Evolutionary conservation across 306 rosid species (phyloP).

Genomic region (Alnus rubra): DNA sequence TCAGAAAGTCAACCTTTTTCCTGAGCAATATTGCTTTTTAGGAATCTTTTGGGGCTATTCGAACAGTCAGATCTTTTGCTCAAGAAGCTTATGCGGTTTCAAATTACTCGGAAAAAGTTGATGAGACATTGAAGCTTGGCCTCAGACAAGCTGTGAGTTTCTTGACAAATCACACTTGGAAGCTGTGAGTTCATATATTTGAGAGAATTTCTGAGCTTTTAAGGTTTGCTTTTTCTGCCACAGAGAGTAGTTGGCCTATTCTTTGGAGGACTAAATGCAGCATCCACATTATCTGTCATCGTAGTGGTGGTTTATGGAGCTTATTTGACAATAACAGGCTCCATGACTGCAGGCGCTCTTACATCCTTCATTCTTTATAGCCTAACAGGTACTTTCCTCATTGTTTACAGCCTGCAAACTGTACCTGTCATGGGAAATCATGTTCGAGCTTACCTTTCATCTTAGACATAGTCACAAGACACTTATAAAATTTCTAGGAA

Average conservation of each 20-base stretch:
- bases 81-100: slow-evolving; percentile 41
- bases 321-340: slow-evolving; percentile 41
- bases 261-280: slow-evolving; percentile 50
- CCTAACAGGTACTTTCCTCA: slow-evolving; percentile 40
- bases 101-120: slow-evolving; percentile 49
- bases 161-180: background rate
- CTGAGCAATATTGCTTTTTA: slow-evolving; percentile 11
- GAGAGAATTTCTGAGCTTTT: background rate
- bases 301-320: slow-evolving; percentile 51
- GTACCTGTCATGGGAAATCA: background rate
- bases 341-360: slow-evolving; percentile 42
- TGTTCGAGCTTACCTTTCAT: background rate
- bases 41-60: slow-evolving; percentile 52
- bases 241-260: slow-evolving; percentile 49
- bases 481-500: background rate
- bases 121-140: slow-evolving; percentile 48
- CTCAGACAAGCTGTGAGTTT: slow-evolving; percentile 48
- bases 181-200: background rate
- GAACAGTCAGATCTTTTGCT: slow-evolving; percentile 52
- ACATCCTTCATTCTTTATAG: slow-evolving; percentile 54
- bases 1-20: background rate
- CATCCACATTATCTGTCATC: slow-evolving; percentile 45
- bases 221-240: slow-evolving; percentile 3
- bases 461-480: background rate
- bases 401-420: background rate